These are phyloP conservation scores for Ophiorrhiza pumila DNA, from an alignment of 257 asterid species.

Conservation along the genomic window DNA sequence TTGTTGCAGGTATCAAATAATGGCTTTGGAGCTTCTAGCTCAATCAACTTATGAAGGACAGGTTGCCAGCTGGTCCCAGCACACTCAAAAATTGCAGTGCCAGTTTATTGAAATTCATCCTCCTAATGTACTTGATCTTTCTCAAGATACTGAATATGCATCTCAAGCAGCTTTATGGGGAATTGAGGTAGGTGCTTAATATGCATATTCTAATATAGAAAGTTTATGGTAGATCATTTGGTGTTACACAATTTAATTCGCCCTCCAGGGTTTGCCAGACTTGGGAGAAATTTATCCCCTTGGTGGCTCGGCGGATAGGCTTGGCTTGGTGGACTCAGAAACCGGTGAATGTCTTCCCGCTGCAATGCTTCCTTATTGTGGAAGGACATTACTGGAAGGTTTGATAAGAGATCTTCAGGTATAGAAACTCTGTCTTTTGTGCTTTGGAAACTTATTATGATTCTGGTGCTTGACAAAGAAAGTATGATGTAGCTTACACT, in stretches of 20 bases:
- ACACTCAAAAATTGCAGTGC: conserved; percentile 38
- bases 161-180: conserved; percentile 96
- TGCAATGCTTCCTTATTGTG: conserved; percentile 98
- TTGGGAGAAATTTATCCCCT: conserved; percentile 98
- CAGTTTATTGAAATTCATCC: conserved; percentile 73
- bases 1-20: conserved; percentile 70
- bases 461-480: neutral
- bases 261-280: conserved; percentile 93
- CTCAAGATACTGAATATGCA: conserved; percentile 75
- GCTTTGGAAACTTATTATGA: conserved; percentile 7
- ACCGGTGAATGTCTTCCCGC: conserved; percentile 98
- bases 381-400: conserved; percentile 92
- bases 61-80: conserved; percentile 40
- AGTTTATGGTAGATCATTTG: conserved; percentile 20
- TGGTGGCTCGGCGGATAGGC: conserved; percentile 98
- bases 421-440: conserved; percentile 12
- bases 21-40: conserved; percentile 73
- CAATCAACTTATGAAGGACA: conserved; percentile 53
- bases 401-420: conserved; percentile 99
- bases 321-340: conserved; percentile 80
- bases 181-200: conserved; percentile 68
- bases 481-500: neutral
- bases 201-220: conserved; percentile 11
- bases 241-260: conserved; percentile 35
- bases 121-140: conserved; percentile 81